Conservation (phyloP, 495 filamentous ascomycete genomes). For the Lindgomyces ingoldianus region DNA sequence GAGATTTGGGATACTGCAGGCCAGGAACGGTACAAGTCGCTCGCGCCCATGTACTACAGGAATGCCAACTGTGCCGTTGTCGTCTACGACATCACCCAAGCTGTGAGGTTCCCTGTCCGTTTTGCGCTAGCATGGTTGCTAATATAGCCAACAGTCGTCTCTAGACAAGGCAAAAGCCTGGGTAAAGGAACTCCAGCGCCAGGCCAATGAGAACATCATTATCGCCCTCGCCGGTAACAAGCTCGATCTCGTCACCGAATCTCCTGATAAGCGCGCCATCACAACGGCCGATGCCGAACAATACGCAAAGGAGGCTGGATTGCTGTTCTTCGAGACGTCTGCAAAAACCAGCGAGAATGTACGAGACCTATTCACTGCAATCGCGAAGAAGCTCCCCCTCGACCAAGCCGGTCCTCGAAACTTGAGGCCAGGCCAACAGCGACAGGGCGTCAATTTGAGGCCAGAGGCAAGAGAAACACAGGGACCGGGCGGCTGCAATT, state of each 20-base stretch:
- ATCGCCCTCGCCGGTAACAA: constrained; percentile 98
- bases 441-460: constrained; percentile 78
- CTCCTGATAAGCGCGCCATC: constrained; percentile 91
- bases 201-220: constrained; percentile 99
- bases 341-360: constrained; percentile 97
- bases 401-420: constrained; percentile 90
- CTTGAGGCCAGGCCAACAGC: constrained; percentile 65
- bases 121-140: constrained; percentile 12
- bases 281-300: constrained; percentile 85
- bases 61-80: constrained; percentile 99
- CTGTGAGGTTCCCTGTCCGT: constrained; percentile 59
- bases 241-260: constrained; percentile 85
- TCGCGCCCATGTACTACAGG: constrained; percentile 98
- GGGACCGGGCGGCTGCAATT: constrained; percentile 71
- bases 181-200: constrained; percentile 98
- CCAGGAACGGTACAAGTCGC: constrained; percentile 96
- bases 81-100: constrained; percentile 98
- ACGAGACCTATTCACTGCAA: constrained; percentile 92
- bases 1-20: constrained; percentile 99
- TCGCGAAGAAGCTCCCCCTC: constrained; percentile 93
- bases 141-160: constrained; percentile 64
- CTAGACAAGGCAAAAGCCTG: constrained; percentile 98
- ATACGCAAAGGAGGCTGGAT: constrained; percentile 86
- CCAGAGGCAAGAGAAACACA: constrained; percentile 77
- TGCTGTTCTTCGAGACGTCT: constrained; percentile 96